Base-by-base conservation (phyloP, 1,139 yeast genomes). In the Blastobotrys malaysiensis region DNA sequence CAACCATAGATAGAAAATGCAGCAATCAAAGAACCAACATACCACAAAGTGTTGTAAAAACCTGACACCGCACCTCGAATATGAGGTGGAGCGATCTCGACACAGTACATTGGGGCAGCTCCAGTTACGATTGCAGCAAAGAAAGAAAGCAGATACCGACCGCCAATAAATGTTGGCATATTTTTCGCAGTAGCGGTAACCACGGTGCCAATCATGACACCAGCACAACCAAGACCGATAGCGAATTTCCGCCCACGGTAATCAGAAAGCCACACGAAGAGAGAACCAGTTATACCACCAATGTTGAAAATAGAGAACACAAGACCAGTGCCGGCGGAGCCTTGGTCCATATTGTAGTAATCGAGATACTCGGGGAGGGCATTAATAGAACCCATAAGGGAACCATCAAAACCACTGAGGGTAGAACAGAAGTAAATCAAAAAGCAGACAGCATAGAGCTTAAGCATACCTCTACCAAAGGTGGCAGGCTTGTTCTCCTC, bases 1-100 rank as follows among this genome's bases (percentile, higher is more conserved):
- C 53, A 47, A 5, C 58, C 58, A 24, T 49, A 52, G 20, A 48
- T 51, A 11, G 53, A 22, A 39, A 53, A 55, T 5, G 58, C 54
- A 7, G 59, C 59, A n/a, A 57, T 16, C 16, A 57, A 46, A 16
- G 55, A 52, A 1, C 61, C 61, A 39, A 55, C 19, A 24, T 56
- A 56, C 46, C 49, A 56, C 43, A 56, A 39, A 9, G 58, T 50
- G 51, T 55, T 55, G 52, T 56, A 52, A n/a, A 55, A 9, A n/a
- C 61, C 65, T 16, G 64, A 57, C 18, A 70, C 61, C n/a, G 69
- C 65, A 18, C 75, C 74, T 63, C 81, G 69, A 55, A 73, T 71
- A 39, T 70, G 67, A 71, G 80, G 77, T 54, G 61, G 64, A 2
- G 62, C 55, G 24, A 59, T 21, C 46, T 59, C 62, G 5, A 55